Evolutionary conservation across 192 early-diverging fungal genomes (phyloP).

Genomic region (Phlyctochytrium arcticum): DNA sequence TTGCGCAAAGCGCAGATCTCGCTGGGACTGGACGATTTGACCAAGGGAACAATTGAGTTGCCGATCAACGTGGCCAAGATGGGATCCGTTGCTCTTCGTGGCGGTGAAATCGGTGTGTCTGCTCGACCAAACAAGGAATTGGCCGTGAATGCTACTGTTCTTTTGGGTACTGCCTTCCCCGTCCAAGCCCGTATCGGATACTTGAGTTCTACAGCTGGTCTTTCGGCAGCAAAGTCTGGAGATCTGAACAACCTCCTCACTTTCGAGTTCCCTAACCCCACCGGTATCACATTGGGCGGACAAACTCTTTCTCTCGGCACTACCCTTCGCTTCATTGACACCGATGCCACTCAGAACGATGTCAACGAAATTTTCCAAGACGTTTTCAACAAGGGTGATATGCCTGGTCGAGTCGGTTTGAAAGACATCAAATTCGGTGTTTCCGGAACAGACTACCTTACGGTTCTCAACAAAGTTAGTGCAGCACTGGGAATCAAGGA

Average conservation of each 20-base stretch:
- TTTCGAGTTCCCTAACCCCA: not conserved
- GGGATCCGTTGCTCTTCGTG: conserved; percentile 6
- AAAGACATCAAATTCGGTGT: conserved; percentile 9
- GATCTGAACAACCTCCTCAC: conserved; percentile 15
- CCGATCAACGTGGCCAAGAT: conserved; percentile 16
- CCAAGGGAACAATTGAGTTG: conserved; percentile 4
- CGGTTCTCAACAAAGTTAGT: conserved; percentile 16
- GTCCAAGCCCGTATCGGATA: conserved; percentile 13
- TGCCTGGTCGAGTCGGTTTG: conserved; percentile 1
- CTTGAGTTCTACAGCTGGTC: conserved; percentile 10
- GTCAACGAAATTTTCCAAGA: conserved; percentile 12
- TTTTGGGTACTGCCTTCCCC: conserved; percentile 14
- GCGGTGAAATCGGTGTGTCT: conserved; percentile 4
- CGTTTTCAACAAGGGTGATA: conserved; percentile 2
- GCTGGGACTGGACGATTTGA: conserved; percentile 14
- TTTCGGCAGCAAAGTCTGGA: not conserved
- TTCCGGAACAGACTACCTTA: conserved; percentile 6
- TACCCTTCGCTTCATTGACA: conserved; percentile 13
- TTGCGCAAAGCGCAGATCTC: conserved; percentile 7
- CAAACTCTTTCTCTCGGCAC: conserved; percentile 2
- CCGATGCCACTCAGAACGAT: conserved; percentile 18
- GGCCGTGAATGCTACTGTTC: not conserved
- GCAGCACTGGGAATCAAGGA: conserved; percentile 9
- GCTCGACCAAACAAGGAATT: conserved; percentile 14
- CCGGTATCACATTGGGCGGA: not conserved